Percentiles rank a stretch among this genome's conserved stretches.
Conservation (phyloP, 2,329 filamentous ascomycete genomes). For the Aspergillus felis region DNA sequence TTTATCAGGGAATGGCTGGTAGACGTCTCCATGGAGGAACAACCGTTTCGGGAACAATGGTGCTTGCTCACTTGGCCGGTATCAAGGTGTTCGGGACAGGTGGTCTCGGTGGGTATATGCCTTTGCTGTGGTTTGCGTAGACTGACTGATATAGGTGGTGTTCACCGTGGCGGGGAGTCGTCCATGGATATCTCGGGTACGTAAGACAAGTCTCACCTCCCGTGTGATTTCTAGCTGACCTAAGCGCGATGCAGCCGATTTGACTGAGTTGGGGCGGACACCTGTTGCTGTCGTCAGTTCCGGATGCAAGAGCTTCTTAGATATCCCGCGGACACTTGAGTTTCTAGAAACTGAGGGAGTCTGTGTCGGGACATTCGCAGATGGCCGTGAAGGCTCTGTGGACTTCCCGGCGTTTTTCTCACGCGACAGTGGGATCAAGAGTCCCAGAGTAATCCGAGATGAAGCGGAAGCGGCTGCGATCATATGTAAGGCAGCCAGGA, state of each 20-base stretch:
- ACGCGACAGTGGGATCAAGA: constrained; percentile 76
- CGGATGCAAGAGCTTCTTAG: constrained; percentile 93
- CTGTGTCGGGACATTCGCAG: constrained; percentile 82
- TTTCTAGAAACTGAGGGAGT: constrained; percentile 68
- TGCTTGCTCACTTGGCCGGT: constrained; percentile 79
- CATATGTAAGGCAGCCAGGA: constrained; percentile 54
- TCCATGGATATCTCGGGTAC: constrained; percentile 79
- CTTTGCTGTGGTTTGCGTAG: background rate
- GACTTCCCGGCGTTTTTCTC: constrained; percentile 94
- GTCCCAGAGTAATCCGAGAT: constrained; percentile 68
- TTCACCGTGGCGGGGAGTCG: constrained; percentile 81
- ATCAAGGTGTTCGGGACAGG: constrained; percentile 94
- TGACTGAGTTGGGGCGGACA: constrained; percentile 88
- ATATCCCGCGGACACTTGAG: constrained; percentile 86
- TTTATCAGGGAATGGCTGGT: constrained; percentile 57
- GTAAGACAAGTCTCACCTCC: background rate
- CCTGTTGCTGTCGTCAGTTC: constrained; percentile 83
- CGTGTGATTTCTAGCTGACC: background rate
- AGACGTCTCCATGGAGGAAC: constrained; percentile 79
- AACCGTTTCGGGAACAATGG: constrained; percentile 89
- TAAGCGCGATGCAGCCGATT: constrained; percentile 59
- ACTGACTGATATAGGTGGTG: constrained; percentile 56
- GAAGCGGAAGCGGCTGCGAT: constrained; percentile 86
- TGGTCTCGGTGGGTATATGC: constrained; percentile 58
- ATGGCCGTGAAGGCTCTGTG: constrained; percentile 66